Evolutionary conservation across 257 asterid species (phyloP).

Genomic region (Solanum paucissectum): DNA sequence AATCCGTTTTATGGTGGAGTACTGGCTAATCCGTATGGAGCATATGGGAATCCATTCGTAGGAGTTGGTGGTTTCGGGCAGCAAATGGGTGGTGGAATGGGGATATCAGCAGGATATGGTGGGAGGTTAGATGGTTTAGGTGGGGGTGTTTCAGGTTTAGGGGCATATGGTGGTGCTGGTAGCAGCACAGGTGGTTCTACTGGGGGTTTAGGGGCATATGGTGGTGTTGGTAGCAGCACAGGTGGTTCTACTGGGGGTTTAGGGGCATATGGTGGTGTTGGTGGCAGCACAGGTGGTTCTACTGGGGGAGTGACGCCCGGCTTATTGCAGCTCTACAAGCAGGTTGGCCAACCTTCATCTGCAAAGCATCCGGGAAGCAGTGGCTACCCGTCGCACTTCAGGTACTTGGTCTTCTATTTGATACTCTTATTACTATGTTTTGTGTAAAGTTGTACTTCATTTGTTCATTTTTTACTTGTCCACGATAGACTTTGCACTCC

Average conservation of each 20-base stretch:
- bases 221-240: not conserved
- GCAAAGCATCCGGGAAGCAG: constrained; percentile 22
- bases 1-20: constrained; percentile 23
- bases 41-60: constrained; percentile 41
- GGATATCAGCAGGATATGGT: constrained; percentile 10
- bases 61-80: constrained; percentile 40
- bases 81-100: constrained; percentile 14
- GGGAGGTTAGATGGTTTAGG: constrained; percentile 12
- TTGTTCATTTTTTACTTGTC: not conserved
- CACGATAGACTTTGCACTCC: not conserved
- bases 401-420: constrained; percentile 29
- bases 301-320: constrained; percentile 13
- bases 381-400: constrained; percentile 21
- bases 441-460: not conserved
- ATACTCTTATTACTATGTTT: not conserved
- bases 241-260: not conserved
- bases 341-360: constrained; percentile 30
- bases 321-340: constrained; percentile 37
- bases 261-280: not conserved
- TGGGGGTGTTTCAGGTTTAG: constrained; percentile 16
- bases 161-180: not conserved
- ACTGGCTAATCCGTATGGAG: constrained; percentile 30
- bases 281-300: not conserved
- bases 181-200: not conserved
- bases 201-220: not conserved